Percentiles rank a stretch among this genome's conserved stretches.
These are phyloP conservation scores for Fomitopsis palustris DNA, from an alignment of 1,284 basidiomycete genomes.

Conservation along the genomic window DNA sequence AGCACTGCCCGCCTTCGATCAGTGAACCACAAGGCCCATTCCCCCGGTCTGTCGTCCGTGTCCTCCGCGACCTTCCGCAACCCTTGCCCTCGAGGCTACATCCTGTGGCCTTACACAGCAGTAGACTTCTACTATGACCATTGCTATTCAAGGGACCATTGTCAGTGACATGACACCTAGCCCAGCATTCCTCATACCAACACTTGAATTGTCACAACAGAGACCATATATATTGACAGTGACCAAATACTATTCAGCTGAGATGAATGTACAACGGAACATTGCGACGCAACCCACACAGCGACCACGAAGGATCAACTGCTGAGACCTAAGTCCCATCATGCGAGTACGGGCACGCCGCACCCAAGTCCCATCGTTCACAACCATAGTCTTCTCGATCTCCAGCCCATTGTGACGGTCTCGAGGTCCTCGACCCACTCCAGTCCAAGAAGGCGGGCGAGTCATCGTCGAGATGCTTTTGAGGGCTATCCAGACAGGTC, in stretches of 20 bases:
- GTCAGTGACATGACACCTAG: too few relatives aligned
- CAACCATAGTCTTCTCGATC: slow-evolving; percentile 42
- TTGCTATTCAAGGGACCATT: too few relatives aligned
- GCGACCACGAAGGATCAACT: slow-evolving; percentile 59
- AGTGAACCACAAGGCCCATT: too few relatives aligned
- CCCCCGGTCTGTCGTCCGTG: too few relatives aligned
- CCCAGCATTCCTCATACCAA: neutral
- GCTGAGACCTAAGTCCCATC: slow-evolving; percentile 32
- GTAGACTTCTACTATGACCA: too few relatives aligned
- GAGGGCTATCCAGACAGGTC: slow-evolving; percentile 40
- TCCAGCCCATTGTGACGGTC: slow-evolving; percentile 81
- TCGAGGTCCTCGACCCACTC: slow-evolving; percentile 78
- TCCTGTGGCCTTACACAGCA: too few relatives aligned
- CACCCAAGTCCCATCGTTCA: slow-evolving; percentile 82
- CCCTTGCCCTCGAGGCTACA: too few relatives aligned
- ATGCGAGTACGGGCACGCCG: slow-evolving; percentile 52
- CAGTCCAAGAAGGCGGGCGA: slow-evolving; percentile 68
- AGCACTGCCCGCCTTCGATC: too few relatives aligned
- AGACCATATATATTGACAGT: neutral
- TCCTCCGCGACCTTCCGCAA: too few relatives aligned
- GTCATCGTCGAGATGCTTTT: slow-evolving; percentile 88
- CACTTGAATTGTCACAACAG: neutral
- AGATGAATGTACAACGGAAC: slow-evolving; percentile 72
- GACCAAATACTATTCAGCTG: neutral
- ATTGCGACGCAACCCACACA: slow-evolving; percentile 76